phyloP scores from a whole-genome alignment of 345 rosid genomes.

The Brassica napus region Da-Ae NC_063443.1:1451501-1452000 shows the following conservation, averaged over 20 bases:
- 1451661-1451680: constrained; percentile 49
- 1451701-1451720: neutral
- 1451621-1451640: constrained; percentile 38
- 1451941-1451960: neutral
- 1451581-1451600: constrained; percentile 24
- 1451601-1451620: constrained; percentile 33
- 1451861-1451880: neutral
- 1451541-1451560: constrained; percentile 70
- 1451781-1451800: too few relatives aligned
- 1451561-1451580: constrained; percentile 36
- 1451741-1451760: neutral
- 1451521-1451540: constrained; percentile 69
- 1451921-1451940: neutral
- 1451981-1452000: constrained; percentile 97
- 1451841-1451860: neutral
- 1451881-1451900: neutral
- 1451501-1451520: constrained; percentile 61
- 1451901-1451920: neutral
- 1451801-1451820: too few relatives aligned
- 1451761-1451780: neutral
- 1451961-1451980: constrained; percentile 39
- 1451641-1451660: constrained; percentile 71
- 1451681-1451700: neutral
- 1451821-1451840: neutral
- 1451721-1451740: neutral